A percentile compares a stretch with the other conserved stretches of the same genome.
Evolutionary conservation across 495 filamentous ascomycete species (phyloP).

Genomic region (Xylaria cubensis): DNA sequence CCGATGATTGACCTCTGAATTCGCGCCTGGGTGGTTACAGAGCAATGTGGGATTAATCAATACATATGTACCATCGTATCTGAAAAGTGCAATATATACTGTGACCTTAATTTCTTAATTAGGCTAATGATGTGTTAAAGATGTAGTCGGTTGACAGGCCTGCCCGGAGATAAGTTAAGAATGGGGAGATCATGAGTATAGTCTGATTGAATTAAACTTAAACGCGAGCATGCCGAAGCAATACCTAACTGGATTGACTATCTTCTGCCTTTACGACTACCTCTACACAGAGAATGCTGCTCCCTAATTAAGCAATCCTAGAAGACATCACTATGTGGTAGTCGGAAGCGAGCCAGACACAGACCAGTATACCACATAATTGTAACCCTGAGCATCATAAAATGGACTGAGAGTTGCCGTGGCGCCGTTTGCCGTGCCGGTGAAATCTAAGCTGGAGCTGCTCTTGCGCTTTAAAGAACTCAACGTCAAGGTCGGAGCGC

Average conservation of each 20-base stretch:
- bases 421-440: slow-evolving; percentile 27
- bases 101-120: slow-evolving; percentile 2
- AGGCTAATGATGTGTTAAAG: slow-evolving; percentile 19
- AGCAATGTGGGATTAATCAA: not conserved
- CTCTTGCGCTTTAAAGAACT: slow-evolving; percentile 26
- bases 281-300: not conserved
- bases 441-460: slow-evolving; percentile 22
- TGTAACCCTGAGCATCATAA: slow-evolving; percentile 31
- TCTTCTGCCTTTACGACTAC: not conserved
- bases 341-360: slow-evolving; percentile 25
- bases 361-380: slow-evolving; percentile 32
- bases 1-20: not conserved
- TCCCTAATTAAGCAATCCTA: not conserved
- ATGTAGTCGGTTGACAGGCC: not conserved
- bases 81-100: not conserved
- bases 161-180: slow-evolving; percentile 4
- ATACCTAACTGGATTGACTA: not conserved
- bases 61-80: not conserved
- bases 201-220: not conserved
- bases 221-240: not conserved
- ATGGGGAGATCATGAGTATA: not conserved
- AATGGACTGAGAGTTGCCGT: slow-evolving; percentile 28
- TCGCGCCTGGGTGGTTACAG: not conserved
- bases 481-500: slow-evolving; percentile 24
- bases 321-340: not conserved